Base-by-base conservation (phyloP, 495 filamentous ascomycete species). In the Choiromyces venosus region DNA sequence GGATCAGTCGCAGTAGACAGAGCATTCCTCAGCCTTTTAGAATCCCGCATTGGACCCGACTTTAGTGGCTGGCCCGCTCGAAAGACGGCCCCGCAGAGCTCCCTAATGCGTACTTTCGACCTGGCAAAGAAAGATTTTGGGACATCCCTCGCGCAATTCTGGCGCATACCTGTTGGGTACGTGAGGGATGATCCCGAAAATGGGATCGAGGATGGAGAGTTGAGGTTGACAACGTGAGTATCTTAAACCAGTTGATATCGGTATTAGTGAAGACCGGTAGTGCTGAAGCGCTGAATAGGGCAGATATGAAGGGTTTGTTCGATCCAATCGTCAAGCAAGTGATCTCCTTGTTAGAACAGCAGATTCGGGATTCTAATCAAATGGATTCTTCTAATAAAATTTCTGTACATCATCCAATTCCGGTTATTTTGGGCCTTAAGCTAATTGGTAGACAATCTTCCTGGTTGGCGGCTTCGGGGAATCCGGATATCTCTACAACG, bases 391-490 rank as follows among this genome's bases (percentile, higher is more conserved):
- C 46, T 10, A 75, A 67, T 5, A 44, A 76, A 56, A 19, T 75
- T 33, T 69, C 56, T 37, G 74, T 65, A 40, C 5, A 33, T 19
- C 8, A n/a, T 35, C 18, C 65, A 29, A 10, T 35, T 29, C 8
- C 37, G 18, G 44, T 52, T 77, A 19, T 64, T 44, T 70, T 33
- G n/a, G 16, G 29, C 65, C 9, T 35, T 5, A 36, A 56, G n/a
- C 35, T 66, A 33, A 70, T 33, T 29, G n/a, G 65, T 38, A 82
- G 81, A 75, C 66, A 68, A 78, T 83, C 16, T 71, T 83, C 65
- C 56, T 83, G 16, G 79, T 83, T 42, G 82, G 82, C 1, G 81
- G 82, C 2, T 82, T 83, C 38, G 82, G 81, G 5, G 81, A 80
- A 46, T 82, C 76, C 1, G 38, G 44, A 21, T 83, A 81, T 67